Conservation (phyloP, 1,284 basidiomycete genomes). For the Inonotus hispidus region DNA sequence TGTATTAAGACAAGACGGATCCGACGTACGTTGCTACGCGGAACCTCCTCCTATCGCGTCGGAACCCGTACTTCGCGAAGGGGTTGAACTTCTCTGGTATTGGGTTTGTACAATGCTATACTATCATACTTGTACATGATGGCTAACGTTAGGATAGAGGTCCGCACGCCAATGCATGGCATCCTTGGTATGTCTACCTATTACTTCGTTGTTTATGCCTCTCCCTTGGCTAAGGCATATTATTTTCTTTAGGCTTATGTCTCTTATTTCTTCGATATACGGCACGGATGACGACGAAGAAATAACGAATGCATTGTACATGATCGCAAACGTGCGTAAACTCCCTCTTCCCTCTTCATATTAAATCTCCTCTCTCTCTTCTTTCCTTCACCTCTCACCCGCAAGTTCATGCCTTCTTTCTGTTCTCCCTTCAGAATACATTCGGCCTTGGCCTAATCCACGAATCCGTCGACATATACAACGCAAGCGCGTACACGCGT, state of each 20-base stretch:
- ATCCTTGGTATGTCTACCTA: conserved; percentile 50
- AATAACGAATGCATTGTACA: conserved; percentile 53
- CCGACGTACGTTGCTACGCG: conserved; percentile 57
- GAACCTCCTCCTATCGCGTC: conserved; percentile 51
- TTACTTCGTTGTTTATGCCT: conserved; percentile 7
- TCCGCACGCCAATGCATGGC: conserved; percentile 66
- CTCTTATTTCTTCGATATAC: conserved; percentile 66
- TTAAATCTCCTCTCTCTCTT: background rate
- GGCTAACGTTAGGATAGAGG: conserved; percentile 37
- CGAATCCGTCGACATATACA: conserved; percentile 64
- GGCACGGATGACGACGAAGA: conserved; percentile 67
- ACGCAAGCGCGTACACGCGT: conserved; percentile 55
- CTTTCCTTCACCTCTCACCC: conserved; percentile 4
- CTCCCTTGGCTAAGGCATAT: background rate
- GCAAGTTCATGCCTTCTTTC: background rate
- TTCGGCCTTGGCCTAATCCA: conserved; percentile 72
- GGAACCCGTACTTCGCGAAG: conserved; percentile 65
- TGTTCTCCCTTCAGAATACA: conserved; percentile 42
- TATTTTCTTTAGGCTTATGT: conserved; percentile 58
- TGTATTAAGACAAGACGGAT: conserved; percentile 39
- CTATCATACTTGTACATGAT: background rate
- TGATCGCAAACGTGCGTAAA: conserved; percentile 4
- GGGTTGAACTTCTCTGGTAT: conserved; percentile 62
- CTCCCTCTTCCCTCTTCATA: too few relatives aligned
- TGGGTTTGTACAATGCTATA: conserved; percentile 42